These are phyloP conservation scores for Toxoplasma gondii DNA, from an alignment of 169 alveolate genomes.

Conservation along the genomic window DNA sequence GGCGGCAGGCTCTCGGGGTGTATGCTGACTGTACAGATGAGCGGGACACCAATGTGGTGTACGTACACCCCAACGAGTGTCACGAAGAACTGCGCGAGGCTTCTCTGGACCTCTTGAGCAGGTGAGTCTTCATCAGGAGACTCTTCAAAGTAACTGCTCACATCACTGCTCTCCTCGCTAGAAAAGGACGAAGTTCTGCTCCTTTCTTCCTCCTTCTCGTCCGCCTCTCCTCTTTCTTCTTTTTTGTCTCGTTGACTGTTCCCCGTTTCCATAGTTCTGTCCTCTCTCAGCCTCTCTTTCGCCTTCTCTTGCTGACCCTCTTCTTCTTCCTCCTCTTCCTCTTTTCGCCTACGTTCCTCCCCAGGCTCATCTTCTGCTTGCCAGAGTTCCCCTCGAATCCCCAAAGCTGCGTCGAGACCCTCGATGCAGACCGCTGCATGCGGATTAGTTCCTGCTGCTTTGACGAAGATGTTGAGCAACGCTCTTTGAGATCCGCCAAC, in stretches of 20 bases:
- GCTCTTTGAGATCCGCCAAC: slow-evolving; percentile 14
- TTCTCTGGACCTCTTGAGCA: slow-evolving; percentile 18
- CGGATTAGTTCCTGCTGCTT: neutral
- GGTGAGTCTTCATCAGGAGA: neutral
- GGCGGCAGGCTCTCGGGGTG: slow-evolving; percentile 30
- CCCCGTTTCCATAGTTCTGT: neutral
- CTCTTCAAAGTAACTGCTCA: neutral
- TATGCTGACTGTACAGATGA: slow-evolving; percentile 22
- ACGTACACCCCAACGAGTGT: slow-evolving; percentile 37
- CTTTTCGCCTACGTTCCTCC: neutral
- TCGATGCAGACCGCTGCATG: slow-evolving; percentile 19
- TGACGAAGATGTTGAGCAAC: neutral
- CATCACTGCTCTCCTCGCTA: neutral
- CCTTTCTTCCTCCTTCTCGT: neutral
- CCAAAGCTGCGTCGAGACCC: slow-evolving; percentile 22
- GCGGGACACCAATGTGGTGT: slow-evolving; percentile 35
- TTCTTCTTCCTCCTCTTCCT: neutral
- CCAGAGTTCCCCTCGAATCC: neutral
- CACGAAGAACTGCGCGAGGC: slow-evolving; percentile 26
- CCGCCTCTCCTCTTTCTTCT: neutral
- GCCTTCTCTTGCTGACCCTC: neutral
- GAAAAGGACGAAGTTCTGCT: neutral
- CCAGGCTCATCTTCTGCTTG: neutral
- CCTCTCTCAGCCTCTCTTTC: neutral
- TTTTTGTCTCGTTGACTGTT: neutral